Evolutionary conservation across 495 filamentous ascomycete genomes (phyloP).

Genomic region (Chaetomium cochliodes): DNA sequence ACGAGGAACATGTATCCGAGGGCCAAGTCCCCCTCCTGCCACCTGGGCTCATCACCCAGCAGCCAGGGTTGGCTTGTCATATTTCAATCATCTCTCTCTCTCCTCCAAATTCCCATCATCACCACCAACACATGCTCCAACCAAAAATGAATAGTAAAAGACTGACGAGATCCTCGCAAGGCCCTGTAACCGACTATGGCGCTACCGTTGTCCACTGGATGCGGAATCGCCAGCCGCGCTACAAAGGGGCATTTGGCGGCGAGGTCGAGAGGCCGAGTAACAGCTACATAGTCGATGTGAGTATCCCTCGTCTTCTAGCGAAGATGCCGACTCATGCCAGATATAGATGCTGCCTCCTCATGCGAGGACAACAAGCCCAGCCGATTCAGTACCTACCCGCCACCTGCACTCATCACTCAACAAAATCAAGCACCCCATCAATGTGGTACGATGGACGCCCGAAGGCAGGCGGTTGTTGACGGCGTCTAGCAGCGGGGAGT

Average conservation of each 20-base stretch:
- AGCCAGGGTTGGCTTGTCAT: neutral
- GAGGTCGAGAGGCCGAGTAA: constrained; percentile 81
- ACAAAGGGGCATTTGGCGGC: constrained; percentile 61
- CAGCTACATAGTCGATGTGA: constrained; percentile 86
- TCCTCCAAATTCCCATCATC: neutral
- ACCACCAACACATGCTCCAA: neutral
- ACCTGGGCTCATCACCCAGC: neutral
- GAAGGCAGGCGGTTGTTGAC: constrained; percentile 90
- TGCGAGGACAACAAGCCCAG: constrained; percentile 67
- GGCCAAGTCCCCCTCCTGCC: neutral
- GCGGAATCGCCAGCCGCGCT: constrained; percentile 76
- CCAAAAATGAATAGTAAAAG: neutral
- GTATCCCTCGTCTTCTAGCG: constrained; percentile 33
- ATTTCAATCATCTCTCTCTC: neutral
- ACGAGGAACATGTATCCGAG: neutral
- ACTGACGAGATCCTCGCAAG: constrained; percentile 44
- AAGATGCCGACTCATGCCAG: constrained; percentile 30
- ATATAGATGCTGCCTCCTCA: constrained; percentile 80
- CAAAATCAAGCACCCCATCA: constrained; percentile 96
- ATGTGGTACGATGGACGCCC: constrained; percentile 96
- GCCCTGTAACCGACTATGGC: constrained; percentile 92
- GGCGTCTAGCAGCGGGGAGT: constrained; percentile 92
- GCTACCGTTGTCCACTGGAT: constrained; percentile 91
- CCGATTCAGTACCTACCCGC: constrained; percentile 80
- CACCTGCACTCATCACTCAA: constrained; percentile 94